phyloP scores from a whole-genome alignment of 2,329 filamentous ascomycete genomes.

The Fusarium praegraminearum region DNA sequence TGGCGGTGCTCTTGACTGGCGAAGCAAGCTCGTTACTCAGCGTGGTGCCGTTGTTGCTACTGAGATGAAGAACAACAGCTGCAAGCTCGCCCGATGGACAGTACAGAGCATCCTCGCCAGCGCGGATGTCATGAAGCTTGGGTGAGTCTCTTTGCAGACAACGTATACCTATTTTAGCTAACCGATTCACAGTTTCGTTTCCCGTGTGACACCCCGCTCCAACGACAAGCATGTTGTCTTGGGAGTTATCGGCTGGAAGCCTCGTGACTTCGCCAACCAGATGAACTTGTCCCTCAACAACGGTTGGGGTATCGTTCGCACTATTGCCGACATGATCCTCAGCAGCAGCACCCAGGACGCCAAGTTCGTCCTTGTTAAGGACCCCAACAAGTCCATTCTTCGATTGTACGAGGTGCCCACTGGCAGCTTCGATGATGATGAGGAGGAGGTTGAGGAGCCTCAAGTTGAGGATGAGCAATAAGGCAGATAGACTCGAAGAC shows the following conservation, averaged over 20 bases:
- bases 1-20: slow-evolving; percentile 96
- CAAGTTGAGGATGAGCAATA: slow-evolving; percentile 46
- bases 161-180: slow-evolving; percentile 14
- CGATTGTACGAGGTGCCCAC: slow-evolving; percentile 91
- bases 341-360: slow-evolving; percentile 80
- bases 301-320: slow-evolving; percentile 98
- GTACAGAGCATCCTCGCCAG: slow-evolving; percentile 96
- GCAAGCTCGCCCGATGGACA: slow-evolving; percentile 98
- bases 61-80: slow-evolving; percentile 99
- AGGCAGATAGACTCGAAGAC: slow-evolving; percentile 19
- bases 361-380: slow-evolving; percentile 86
- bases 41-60: slow-evolving; percentile 97
- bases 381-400: slow-evolving; percentile 96
- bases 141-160: slow-evolving; percentile 65
- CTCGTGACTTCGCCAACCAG: slow-evolving; percentile 93
- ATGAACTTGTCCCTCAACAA: slow-evolving; percentile 98
- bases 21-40: slow-evolving; percentile 92
- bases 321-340: slow-evolving; percentile 94
- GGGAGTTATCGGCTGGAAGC: slow-evolving; percentile 97
- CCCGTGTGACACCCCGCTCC: slow-evolving; percentile 89
- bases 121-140: slow-evolving; percentile 99
- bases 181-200: slow-evolving; percentile 79
- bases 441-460: slow-evolving; percentile 66
- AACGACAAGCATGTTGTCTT: slow-evolving; percentile 96
- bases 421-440: slow-evolving; percentile 91